Evolutionary conservation across 2,329 filamentous ascomycete genomes (phyloP).

Genomic region (Phialophora tarda): DNA sequence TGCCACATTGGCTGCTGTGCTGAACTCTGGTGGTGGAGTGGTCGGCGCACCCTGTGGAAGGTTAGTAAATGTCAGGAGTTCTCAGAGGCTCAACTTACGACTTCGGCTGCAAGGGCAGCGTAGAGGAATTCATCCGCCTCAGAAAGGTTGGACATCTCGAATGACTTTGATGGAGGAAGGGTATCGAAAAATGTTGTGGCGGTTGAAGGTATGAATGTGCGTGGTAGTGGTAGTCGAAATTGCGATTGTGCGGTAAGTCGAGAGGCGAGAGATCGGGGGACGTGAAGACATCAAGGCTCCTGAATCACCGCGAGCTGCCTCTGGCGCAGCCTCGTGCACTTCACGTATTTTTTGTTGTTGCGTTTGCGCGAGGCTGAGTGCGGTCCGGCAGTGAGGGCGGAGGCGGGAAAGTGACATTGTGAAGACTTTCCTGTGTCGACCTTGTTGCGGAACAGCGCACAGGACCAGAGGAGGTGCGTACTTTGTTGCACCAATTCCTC

Average conservation of each 20-base stretch:
- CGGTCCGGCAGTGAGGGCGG: slow-evolving; percentile 6
- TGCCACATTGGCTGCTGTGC: background rate
- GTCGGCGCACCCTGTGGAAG: background rate
- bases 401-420: background rate
- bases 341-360: background rate
- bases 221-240: background rate
- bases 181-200: background rate
- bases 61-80: background rate
- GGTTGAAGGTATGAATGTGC: background rate
- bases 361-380: background rate
- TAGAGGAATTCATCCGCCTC: background rate
- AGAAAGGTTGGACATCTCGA: background rate
- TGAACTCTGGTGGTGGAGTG: background rate
- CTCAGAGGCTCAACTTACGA: background rate
- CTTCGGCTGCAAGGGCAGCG: background rate
- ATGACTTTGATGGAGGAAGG: background rate
- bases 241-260: background rate
- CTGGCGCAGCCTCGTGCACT: background rate
- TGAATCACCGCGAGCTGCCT: background rate
- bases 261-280: background rate
- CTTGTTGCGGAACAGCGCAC: background rate
- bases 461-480: background rate
- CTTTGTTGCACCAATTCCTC: background rate
- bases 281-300: background rate
- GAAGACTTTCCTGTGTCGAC: background rate